These are phyloP conservation scores for Metarhizium brunneum DNA, from an alignment of 2,329 filamentous ascomycete genomes.

Conservation along the genomic window DNA sequence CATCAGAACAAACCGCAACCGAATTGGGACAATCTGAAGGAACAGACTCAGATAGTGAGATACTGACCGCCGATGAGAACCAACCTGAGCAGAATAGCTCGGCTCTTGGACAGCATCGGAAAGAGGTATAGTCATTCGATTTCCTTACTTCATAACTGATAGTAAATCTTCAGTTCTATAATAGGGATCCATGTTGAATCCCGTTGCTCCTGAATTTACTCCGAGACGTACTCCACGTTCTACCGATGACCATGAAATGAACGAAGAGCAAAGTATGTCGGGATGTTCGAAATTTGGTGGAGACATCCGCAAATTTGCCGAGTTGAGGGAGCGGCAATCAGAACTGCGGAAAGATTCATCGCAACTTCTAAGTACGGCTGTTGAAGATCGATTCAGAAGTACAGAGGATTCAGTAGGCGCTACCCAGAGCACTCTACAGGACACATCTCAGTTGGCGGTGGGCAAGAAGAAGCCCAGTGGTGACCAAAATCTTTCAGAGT, in stretches of 20 bases:
- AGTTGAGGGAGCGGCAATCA: not conserved
- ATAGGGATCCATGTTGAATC: constrained; percentile 46
- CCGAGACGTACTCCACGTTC: constrained; percentile 23
- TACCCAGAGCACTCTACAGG: not conserved
- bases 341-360: too few species aligned
- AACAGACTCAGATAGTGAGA: constrained; percentile 14
- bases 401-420: not conserved
- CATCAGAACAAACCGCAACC: constrained; percentile 23
- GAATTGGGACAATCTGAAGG: constrained; percentile 20
- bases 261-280: not conserved
- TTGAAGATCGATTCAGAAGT: not conserved
- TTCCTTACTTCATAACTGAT: constrained; percentile 15
- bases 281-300: not conserved
- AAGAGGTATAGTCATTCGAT: constrained; percentile 33
- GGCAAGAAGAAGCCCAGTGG: too few species aligned
- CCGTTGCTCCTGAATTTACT: constrained; percentile 45
- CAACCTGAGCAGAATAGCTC: constrained; percentile 18
- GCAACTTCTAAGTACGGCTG: too few species aligned
- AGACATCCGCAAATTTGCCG: not conserved
- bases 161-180: constrained; percentile 27
- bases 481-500: too few species aligned
- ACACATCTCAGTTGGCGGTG: too few species aligned
- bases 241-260: not conserved
- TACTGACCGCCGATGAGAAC: constrained; percentile 10
- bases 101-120: constrained; percentile 27